A percentile compares a stretch with the other conserved stretches of the same genome.
phyloP scores from a whole-genome alignment of 2,329 filamentous ascomycete genomes.

The Fusarium musae region DNA sequence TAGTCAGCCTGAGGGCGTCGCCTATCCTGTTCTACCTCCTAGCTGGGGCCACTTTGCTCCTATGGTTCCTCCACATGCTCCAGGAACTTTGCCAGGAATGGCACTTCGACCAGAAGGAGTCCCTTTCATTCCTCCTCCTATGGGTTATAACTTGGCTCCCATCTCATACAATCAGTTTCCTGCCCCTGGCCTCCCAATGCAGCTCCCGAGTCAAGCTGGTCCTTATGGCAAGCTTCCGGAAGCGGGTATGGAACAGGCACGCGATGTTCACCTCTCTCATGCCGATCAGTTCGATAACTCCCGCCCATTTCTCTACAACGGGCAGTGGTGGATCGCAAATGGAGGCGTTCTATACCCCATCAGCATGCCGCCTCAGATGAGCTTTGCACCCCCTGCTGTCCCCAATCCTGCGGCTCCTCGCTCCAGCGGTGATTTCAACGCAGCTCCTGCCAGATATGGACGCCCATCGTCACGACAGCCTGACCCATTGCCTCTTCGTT shows the following conservation, averaged over 20 bases:
- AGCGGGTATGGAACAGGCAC: slow-evolving; percentile 47
- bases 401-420: slow-evolving; percentile 25
- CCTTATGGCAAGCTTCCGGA: slow-evolving; percentile 48
- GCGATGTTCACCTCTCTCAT: slow-evolving; percentile 50
- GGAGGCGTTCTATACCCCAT: slow-evolving; percentile 41
- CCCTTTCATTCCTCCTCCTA: slow-evolving; percentile 54
- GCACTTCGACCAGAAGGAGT: slow-evolving; percentile 46
- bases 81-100: slow-evolving; percentile 48
- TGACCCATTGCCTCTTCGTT: slow-evolving; percentile 3
- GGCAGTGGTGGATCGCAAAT: slow-evolving; percentile 56
- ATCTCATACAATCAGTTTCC: slow-evolving; percentile 40
- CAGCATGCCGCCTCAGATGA: slow-evolving; percentile 28
- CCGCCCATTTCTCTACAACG: slow-evolving; percentile 58
- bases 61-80: slow-evolving; percentile 48
- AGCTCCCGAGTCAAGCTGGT: slow-evolving; percentile 27
- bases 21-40: slow-evolving; percentile 44
- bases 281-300: slow-evolving; percentile 59
- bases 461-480: slow-evolving; percentile 9
- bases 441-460: slow-evolving; percentile 1
- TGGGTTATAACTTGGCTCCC: slow-evolving; percentile 51
- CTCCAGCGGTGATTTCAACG: slow-evolving; percentile 1
- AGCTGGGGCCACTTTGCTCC: slow-evolving; percentile 46
- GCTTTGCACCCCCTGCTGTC: slow-evolving; percentile 43
- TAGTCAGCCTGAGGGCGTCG: slow-evolving; percentile 34
- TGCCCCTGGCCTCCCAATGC: slow-evolving; percentile 26